Conservation (phyloP, 2,329 filamentous ascomycete species). For the Nigrospora oryzae region DNA sequence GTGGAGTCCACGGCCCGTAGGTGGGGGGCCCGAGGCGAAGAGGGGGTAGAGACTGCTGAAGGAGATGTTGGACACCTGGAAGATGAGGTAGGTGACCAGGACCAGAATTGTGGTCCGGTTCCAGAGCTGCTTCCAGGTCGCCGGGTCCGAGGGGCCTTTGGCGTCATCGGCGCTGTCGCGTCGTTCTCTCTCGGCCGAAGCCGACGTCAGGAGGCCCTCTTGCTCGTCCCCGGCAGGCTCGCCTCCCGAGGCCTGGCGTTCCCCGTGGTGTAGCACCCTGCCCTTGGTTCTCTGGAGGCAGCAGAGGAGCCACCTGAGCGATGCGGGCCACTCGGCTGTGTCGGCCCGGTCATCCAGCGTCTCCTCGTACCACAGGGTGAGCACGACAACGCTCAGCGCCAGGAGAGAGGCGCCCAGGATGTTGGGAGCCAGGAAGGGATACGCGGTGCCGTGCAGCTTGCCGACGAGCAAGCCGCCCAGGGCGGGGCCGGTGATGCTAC, state of each 20-base stretch:
- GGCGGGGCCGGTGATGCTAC: slow-evolving; percentile 85
- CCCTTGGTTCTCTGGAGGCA: slow-evolving; percentile 9
- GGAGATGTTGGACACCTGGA: slow-evolving; percentile 87
- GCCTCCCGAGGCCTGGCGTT: neutral
- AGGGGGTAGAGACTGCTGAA: slow-evolving; percentile 95
- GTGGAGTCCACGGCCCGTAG: slow-evolving; percentile 66
- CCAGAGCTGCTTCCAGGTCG: slow-evolving; percentile 48
- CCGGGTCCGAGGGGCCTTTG: slow-evolving; percentile 35
- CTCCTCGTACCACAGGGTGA: slow-evolving; percentile 79
- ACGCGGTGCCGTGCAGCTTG: slow-evolving; percentile 47
- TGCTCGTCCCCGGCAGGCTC: slow-evolving; percentile 16
- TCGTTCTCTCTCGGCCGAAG: slow-evolving; percentile 23
- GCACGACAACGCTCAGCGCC: slow-evolving; percentile 61
- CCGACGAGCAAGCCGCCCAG: slow-evolving; percentile 80
- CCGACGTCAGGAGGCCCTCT: slow-evolving; percentile 11
- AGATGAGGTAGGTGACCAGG: slow-evolving; percentile 80
- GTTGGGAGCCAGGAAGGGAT: slow-evolving; percentile 83
- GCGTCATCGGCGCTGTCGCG: slow-evolving; percentile 29
- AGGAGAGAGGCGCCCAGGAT: slow-evolving; percentile 68
- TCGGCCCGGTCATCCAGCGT: slow-evolving; percentile 51
- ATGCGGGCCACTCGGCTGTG: slow-evolving; percentile 20
- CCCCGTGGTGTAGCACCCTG: slow-evolving; percentile 6
- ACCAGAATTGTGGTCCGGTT: slow-evolving; percentile 78
- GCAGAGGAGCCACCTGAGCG: slow-evolving; percentile 21
- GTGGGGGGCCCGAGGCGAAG: slow-evolving; percentile 68